Evolutionary conservation across 306 rosid genomes (phyloP).

Genomic region (Adenanthera pavonina): DNA sequence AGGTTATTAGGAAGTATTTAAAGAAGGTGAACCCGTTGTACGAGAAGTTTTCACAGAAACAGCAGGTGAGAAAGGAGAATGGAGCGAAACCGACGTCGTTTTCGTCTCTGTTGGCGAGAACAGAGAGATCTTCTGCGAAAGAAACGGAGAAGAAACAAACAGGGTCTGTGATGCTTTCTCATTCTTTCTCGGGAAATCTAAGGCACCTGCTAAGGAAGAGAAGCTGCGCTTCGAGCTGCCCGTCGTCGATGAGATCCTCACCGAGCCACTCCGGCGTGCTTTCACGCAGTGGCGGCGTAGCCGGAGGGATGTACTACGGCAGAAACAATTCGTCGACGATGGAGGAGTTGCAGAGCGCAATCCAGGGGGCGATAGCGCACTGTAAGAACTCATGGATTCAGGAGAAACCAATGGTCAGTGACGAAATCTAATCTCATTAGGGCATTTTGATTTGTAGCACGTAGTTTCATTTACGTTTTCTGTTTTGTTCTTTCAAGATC

Average conservation of each 20-base stretch:
- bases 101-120: conserved; percentile 37
- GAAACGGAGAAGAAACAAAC: conserved; percentile 37
- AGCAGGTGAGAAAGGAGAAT: background rate
- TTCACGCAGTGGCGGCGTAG: conserved; percentile 47
- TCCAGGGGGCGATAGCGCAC: conserved; percentile 97
- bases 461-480: background rate
- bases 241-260: conserved; percentile 86
- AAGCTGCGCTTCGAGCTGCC: conserved; percentile 77
- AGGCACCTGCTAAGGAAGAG: conserved; percentile 69
- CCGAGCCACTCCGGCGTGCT: conserved; percentile 88
- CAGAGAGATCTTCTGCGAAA: conserved; percentile 47
- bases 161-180: conserved; percentile 49
- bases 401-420: conserved; percentile 56
- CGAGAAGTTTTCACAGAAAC: conserved; percentile 71
- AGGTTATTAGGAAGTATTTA: conserved; percentile 76
- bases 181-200: conserved; percentile 87
- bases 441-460: conserved; percentile 1
- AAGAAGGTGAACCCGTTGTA: conserved; percentile 87
- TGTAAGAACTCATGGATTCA: conserved; percentile 83
- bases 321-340: conserved; percentile 56
- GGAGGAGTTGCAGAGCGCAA: conserved; percentile 97
- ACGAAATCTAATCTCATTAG: conserved; percentile 44
- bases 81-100: background rate
- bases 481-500: background rate
- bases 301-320: background rate